These are phyloP conservation scores for Pseudogymnoascus sp. DNA, from an alignment of 2,329 filamentous ascomycete genomes.

Conservation along the genomic window DNA sequence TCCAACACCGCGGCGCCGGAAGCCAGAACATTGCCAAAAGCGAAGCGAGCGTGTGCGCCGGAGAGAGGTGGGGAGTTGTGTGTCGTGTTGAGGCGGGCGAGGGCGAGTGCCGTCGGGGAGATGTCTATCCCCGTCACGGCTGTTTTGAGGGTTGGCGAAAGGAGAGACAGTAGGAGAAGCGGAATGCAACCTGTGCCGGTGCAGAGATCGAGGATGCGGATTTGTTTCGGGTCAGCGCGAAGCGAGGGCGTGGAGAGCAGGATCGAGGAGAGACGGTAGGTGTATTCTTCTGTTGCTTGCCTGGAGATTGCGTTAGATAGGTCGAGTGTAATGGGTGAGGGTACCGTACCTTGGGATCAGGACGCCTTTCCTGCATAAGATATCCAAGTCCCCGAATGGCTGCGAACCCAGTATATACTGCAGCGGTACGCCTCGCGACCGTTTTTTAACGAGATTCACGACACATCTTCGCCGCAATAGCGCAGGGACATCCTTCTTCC, in stretches of 20 bases:
- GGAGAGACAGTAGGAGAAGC: conserved; percentile 60
- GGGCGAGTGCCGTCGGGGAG: conserved; percentile 51
- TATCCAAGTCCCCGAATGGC: conserved; percentile 76
- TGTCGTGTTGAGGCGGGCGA: conserved; percentile 57
- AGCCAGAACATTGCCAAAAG: conserved; percentile 36
- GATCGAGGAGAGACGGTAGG: conserved; percentile 40
- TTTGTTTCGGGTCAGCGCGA: conserved; percentile 14
- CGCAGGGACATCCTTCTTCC: conserved; percentile 16
- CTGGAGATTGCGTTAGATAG: conserved; percentile 25
- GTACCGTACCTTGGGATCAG: conserved; percentile 65
- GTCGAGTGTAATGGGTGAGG: conserved; percentile 9
- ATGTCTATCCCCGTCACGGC: conserved; percentile 69
- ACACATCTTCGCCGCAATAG: conserved; percentile 20
- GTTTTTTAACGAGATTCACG: conserved; percentile 37
- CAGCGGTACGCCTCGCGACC: conserved; percentile 61
- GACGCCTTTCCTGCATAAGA: conserved; percentile 67
- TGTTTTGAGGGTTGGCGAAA: conserved; percentile 39
- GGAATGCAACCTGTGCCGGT: conserved; percentile 88
- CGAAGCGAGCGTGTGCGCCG: neutral
- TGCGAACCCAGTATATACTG: conserved; percentile 87
- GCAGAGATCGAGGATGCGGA: conserved; percentile 71
- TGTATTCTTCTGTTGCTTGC: conserved; percentile 65
- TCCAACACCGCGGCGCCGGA: neutral
- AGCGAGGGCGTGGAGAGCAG: neutral
- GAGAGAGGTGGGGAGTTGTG: conserved; percentile 21